phyloP scores from a whole-genome alignment of 495 filamentous ascomycete genomes.

The Glarea lozoyensis region DNA sequence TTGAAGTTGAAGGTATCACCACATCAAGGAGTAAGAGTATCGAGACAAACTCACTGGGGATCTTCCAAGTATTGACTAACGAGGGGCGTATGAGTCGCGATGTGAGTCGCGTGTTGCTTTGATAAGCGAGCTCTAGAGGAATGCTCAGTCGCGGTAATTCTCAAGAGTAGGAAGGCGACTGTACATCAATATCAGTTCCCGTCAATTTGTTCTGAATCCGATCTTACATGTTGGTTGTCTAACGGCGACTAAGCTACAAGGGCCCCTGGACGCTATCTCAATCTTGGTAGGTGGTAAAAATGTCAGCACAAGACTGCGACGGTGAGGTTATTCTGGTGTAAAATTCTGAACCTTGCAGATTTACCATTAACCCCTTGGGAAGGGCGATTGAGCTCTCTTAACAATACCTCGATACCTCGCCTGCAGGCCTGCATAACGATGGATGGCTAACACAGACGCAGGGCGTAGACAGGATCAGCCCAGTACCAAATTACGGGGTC shows the following conservation, averaged over 20 bases:
- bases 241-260: background rate
- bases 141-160: constrained; percentile 3
- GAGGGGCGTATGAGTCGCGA: constrained; percentile 7
- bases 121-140: constrained; percentile 4
- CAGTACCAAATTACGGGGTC: background rate
- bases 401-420: constrained; percentile 10
- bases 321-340: background rate
- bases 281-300: background rate
- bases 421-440: constrained; percentile 14
- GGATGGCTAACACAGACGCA: background rate
- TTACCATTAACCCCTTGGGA: background rate
- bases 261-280: background rate
- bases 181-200: background rate
- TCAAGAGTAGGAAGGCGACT: background rate
- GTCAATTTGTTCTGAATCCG: too few species aligned
- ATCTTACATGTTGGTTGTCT: background rate
- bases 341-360: constrained; percentile 1
- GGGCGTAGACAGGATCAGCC: background rate
- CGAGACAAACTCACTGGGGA: constrained; percentile 5
- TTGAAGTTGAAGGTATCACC: background rate
- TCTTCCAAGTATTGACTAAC: constrained; percentile 5
- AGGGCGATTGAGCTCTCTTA: background rate
- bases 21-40: background rate
- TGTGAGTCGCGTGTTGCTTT: constrained; percentile 2
- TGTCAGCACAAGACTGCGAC: background rate